phyloP scores from a whole-genome alignment of 768 basidiomycete genomes.

The Crassisporium funariophilum region DNA sequence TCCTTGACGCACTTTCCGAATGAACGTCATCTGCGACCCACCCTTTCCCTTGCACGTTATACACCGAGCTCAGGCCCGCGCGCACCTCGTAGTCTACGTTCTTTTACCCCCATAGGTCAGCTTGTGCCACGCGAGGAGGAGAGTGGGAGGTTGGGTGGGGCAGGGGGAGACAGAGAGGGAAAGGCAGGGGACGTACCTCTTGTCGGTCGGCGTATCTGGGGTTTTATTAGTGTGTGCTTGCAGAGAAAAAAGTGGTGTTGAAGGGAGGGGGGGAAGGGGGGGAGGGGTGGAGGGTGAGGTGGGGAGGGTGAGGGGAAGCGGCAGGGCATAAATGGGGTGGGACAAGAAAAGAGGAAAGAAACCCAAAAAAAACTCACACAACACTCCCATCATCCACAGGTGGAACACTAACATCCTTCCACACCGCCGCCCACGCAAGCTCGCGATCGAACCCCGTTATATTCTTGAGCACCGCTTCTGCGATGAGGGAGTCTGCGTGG shows the following conservation, averaged over 20 bases:
- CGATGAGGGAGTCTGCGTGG: slow-evolving; percentile 77
- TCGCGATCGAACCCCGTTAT: slow-evolving; percentile 62
- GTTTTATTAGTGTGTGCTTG: too few species aligned
- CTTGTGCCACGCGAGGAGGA: not conserved
- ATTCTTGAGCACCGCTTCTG: slow-evolving; percentile 71
- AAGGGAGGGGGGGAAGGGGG: too few species aligned
- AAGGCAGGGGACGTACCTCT: slow-evolving; percentile 45
- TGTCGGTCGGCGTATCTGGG: slow-evolving; percentile 69
- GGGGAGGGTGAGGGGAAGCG: too few species aligned
- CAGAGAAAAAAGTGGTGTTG: too few species aligned
- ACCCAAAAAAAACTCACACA: slow-evolving; percentile 41
- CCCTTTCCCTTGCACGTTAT: slow-evolving; percentile 51
- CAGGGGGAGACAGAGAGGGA: too few species aligned
- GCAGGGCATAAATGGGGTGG: too few species aligned
- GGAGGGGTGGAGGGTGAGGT: too few species aligned
- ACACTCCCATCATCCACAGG: slow-evolving; percentile 57
- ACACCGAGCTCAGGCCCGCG: slow-evolving; percentile 74
- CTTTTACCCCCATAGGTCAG: too few species aligned
- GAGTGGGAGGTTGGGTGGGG: too few species aligned
- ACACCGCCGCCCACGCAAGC: slow-evolving; percentile 72
- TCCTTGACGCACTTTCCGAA: slow-evolving; percentile 78
- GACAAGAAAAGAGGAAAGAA: too few species aligned
- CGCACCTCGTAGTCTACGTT: slow-evolving; percentile 80
- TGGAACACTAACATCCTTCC: slow-evolving; percentile 70
- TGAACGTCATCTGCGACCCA: slow-evolving; percentile 83